Percentiles rank a stretch among this genome's conserved stretches.
Evolutionary conservation across 768 basidiomycete genomes (phyloP).

Genomic region (Exsudoporus frostii): DNA sequence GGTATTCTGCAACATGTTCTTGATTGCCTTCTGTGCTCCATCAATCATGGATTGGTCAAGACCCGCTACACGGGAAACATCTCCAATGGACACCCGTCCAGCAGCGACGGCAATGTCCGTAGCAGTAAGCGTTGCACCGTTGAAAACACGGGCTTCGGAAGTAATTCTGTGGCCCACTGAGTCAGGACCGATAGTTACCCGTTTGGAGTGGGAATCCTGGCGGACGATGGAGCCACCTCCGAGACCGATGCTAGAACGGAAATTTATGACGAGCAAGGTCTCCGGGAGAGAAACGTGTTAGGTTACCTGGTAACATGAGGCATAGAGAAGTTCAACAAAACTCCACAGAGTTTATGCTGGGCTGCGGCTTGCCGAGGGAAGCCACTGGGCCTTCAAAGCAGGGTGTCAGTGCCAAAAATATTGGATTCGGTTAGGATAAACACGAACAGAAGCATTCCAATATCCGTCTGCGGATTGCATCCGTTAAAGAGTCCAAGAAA

Average conservation of each 20-base stretch:
- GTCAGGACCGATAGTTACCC: slow-evolving; percentile 57
- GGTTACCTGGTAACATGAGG: slow-evolving; percentile 46
- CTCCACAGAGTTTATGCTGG: slow-evolving; percentile 57
- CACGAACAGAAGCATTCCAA: slow-evolving; percentile 51
- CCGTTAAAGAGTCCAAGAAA: slow-evolving; percentile 12
- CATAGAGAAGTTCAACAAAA: slow-evolving; percentile 59
- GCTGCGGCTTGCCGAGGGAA: slow-evolving; percentile 64
- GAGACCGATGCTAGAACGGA: slow-evolving; percentile 47
- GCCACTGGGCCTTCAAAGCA: slow-evolving; percentile 40
- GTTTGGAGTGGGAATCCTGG: slow-evolving; percentile 29
- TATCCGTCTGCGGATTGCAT: slow-evolving; percentile 41
- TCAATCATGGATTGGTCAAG: slow-evolving; percentile 28
- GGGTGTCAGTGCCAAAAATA: slow-evolving; percentile 9
- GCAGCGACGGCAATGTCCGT: slow-evolving; percentile 56
- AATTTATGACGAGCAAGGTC: background rate
- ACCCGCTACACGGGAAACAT: slow-evolving; percentile 20
- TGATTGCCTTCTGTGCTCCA: slow-evolving; percentile 40
- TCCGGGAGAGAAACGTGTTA: background rate
- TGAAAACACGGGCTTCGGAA: slow-evolving; percentile 51
- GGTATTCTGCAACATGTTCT: slow-evolving; percentile 41
- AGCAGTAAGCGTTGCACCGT: slow-evolving; percentile 54
- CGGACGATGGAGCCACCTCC: slow-evolving; percentile 61
- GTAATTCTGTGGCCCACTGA: slow-evolving; percentile 58
- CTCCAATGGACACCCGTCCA: slow-evolving; percentile 31
- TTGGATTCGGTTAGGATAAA: background rate